Evolutionary conservation across 495 filamentous ascomycete genomes (phyloP), one percentile per base, ranked within the genome.

Genomic region (Penicillium angulare): DNA sequence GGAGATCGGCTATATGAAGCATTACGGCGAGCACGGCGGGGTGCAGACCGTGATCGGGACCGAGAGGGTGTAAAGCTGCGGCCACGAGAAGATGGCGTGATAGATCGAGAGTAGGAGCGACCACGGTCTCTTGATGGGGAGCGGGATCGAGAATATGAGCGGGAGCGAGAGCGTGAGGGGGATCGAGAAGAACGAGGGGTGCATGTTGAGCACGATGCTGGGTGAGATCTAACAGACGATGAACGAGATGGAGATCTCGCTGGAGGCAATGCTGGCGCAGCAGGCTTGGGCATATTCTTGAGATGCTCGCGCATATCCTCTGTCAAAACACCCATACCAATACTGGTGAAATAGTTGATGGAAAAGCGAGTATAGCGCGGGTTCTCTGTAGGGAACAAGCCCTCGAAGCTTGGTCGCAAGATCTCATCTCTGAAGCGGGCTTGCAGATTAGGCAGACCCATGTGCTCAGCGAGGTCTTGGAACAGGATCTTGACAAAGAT

Each of bases 401-500:
- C 92, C 23, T 86, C 79, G 51, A 95, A 86, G 60, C 83, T 87
- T 39, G 89, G 82, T 47, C 86, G 86, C 12, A 96, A 76, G 24
- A 83, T 76, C 12, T 91, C 85, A 55, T 96, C 89, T 59, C 79
- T 83, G 56, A 96, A 71, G 17, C 86, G 84, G 33, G 83, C 80
- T 57, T 86, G 83, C 33, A 99, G 69, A 55, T 86, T 88, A 40
- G 81, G 76, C 74, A 95, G 81, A 41, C 93, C 92, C 48, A 97
- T 79, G 43, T 88, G 86, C 68, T 97, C 89, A 10, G 82, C 81
- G 8, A 99, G 76, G 57, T 97, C 90, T 65, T 97, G 89, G 66
- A 99, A 95, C 16, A 99, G 73, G 31, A 97, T 97, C 73, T 95
- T 97, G 76, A 97, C 88, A 63, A 97, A 99, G 64, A 99, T 97